phyloP scores from a whole-genome alignment of 306 rosid species.

The Cucurbita ficifolia region DNA sequence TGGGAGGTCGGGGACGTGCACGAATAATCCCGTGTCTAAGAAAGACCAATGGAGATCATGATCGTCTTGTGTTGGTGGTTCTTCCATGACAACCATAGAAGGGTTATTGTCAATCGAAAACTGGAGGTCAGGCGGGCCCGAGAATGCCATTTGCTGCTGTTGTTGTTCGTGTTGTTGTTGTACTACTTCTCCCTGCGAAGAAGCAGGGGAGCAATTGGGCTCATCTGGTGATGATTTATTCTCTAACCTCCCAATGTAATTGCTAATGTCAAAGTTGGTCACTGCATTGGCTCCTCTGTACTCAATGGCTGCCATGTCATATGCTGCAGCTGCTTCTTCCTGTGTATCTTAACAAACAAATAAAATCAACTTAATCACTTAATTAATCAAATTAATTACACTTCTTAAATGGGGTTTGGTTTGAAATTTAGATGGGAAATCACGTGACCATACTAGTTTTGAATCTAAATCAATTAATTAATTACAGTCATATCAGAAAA shows the following conservation, averaged over 20 bases:
- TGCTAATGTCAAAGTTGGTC: constrained; percentile 68
- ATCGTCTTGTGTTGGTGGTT: constrained; percentile 13
- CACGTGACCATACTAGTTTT: background rate
- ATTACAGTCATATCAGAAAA: background rate
- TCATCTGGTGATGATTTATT: constrained; percentile 5
- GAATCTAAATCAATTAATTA: background rate
- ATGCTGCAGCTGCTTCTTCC: constrained; percentile 91
- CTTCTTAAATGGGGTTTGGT: background rate
- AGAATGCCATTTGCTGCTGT: background rate
- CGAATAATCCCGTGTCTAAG: constrained; percentile 24
- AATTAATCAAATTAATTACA: background rate
- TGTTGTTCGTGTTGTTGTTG: constrained; percentile 1
- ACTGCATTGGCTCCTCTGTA: constrained; percentile 85
- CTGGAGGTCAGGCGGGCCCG: background rate
- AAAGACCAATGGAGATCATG: constrained; percentile 40
- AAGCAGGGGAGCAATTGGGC: constrained; percentile 13
- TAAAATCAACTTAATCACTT: background rate
- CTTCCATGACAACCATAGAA: constrained; percentile 24
- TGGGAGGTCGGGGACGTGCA: constrained; percentile 19
- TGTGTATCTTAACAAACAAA: constrained; percentile 44
- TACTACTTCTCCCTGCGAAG: constrained; percentile 12
- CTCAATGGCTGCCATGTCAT: constrained; percentile 79
- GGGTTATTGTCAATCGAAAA: constrained; percentile 18
- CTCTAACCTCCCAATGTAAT: constrained; percentile 34
- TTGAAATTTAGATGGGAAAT: background rate